A percentile compares a stretch with the other conserved stretches of the same genome.
These are phyloP conservation scores for Hericium alpestre DNA, from an alignment of 768 basidiomycete species.

Conservation along the genomic window DNA sequence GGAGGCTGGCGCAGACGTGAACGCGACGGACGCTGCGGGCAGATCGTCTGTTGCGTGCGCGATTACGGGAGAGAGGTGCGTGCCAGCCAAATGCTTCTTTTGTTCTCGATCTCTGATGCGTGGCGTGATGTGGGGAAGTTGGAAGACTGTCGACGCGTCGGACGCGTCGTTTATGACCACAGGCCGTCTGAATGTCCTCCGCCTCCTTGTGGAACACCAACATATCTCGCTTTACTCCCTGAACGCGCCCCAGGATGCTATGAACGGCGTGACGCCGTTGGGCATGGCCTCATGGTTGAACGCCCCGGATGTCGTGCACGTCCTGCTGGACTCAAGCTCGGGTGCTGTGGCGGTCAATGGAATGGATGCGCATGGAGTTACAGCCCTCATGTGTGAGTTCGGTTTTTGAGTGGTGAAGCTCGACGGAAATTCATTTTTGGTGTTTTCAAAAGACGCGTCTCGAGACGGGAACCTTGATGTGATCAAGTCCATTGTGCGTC, in stretches of 20 bases:
- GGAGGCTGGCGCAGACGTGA: slow-evolving; percentile 54
- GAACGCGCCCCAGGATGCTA: slow-evolving; percentile 60
- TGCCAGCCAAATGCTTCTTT: slow-evolving; percentile 8
- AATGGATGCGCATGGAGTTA: slow-evolving; percentile 65
- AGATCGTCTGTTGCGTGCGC: slow-evolving; percentile 58
- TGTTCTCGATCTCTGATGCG: background rate
- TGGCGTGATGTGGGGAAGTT: slow-evolving; percentile 28
- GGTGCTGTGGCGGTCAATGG: slow-evolving; percentile 63
- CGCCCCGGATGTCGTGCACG: slow-evolving; percentile 43
- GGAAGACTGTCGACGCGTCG: slow-evolving; percentile 59
- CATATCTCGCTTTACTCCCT: slow-evolving; percentile 58
- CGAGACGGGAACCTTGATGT: slow-evolving; percentile 63
- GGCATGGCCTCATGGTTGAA: slow-evolving; percentile 76
- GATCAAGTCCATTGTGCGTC: slow-evolving; percentile 52
- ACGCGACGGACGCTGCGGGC: slow-evolving; percentile 49
- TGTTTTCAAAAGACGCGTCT: slow-evolving; percentile 47
- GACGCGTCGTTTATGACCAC: slow-evolving; percentile 58
- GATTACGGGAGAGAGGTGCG: slow-evolving; percentile 63
- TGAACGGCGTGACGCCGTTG: slow-evolving; percentile 67
- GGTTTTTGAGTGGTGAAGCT: slow-evolving; percentile 1
- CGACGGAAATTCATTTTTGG: background rate
- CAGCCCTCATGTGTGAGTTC: slow-evolving; percentile 74
- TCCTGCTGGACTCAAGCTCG: slow-evolving; percentile 53
- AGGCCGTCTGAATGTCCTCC: slow-evolving; percentile 47
- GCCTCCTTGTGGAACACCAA: slow-evolving; percentile 41